Evolutionary conservation across 345 rosid species (phyloP).

Genomic region (Eucalyptus paniculata): DNA sequence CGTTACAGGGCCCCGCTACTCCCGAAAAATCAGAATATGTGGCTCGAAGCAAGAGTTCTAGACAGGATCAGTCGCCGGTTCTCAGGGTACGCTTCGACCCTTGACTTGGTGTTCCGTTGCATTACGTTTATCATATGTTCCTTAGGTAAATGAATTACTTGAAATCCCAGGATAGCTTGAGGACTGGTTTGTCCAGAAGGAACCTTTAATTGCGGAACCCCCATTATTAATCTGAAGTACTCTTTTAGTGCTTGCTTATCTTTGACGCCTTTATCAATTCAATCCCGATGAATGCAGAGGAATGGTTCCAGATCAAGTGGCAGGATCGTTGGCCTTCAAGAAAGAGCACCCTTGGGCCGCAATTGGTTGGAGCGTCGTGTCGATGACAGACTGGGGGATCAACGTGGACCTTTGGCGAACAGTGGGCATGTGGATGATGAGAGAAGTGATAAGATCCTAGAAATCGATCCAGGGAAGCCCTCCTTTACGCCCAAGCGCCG

Average conservation of each 20-base stretch:
- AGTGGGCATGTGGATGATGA: slow-evolving; percentile 17
- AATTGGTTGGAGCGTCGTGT: slow-evolving; percentile 12
- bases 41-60: slow-evolving; percentile 32
- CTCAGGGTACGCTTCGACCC: slow-evolving; percentile 30
- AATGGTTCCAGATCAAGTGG: slow-evolving; percentile 43
- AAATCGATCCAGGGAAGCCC: slow-evolving; percentile 47
- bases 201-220: not conserved
- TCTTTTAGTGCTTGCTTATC: not conserved
- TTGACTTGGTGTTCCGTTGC: not conserved
- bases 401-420: slow-evolving; percentile 8
- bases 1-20: slow-evolving; percentile 66
- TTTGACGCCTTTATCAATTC: not conserved
- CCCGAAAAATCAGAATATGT: slow-evolving; percentile 66
- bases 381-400: slow-evolving; percentile 20
- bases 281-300: slow-evolving; percentile 26
- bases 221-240: not conserved
- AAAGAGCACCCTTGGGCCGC: slow-evolving; percentile 5
- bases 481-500: slow-evolving; percentile 26
- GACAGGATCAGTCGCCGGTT: slow-evolving; percentile 31
- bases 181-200: not conserved
- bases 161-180: not conserved
- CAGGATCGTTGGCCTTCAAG: slow-evolving; percentile 10
- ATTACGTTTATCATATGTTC: not conserved
- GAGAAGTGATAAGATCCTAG: slow-evolving; percentile 54
- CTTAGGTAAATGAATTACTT: not conserved